phyloP scores from a whole-genome alignment of 345 rosid species.

The Euphorbia peplus region DNA sequence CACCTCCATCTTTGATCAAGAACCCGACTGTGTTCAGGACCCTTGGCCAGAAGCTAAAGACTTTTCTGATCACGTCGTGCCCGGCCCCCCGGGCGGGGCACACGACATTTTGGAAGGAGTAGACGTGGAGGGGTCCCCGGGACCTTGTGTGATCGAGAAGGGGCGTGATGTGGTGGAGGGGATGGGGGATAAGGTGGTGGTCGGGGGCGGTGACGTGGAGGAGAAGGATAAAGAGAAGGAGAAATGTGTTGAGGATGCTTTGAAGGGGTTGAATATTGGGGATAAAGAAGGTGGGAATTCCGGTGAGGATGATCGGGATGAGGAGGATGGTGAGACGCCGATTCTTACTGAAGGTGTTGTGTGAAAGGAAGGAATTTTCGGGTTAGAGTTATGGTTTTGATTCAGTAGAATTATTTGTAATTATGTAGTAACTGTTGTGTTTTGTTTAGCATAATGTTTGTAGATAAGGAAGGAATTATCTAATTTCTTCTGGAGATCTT shows the following conservation, averaged over 20 bases:
- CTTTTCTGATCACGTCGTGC: not conserved
- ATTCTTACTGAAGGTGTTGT: slow-evolving; percentile 39
- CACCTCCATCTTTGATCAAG: slow-evolving; percentile 30
- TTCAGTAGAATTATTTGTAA: not conserved
- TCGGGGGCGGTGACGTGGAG: slow-evolving; percentile 24
- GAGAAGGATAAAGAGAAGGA: slow-evolving; percentile 19
- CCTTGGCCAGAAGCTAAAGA: slow-evolving; percentile 16
- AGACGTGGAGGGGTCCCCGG: slow-evolving; percentile 2
- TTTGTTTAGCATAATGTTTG: too few relatives aligned
- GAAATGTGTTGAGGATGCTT: slow-evolving; percentile 33
- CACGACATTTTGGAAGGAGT: slow-evolving; percentile 23
- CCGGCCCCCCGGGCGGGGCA: not conserved
- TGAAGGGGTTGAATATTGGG: slow-evolving; percentile 28
- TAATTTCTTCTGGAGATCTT: not conserved
- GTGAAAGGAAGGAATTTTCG: not conserved
- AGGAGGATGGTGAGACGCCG: slow-evolving; percentile 27
- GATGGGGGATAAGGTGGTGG: slow-evolving; percentile 27
- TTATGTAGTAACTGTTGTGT: not conserved
- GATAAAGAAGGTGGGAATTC: slow-evolving; percentile 14
- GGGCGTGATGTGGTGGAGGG: slow-evolving; percentile 24
- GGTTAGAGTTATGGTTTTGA: not conserved
- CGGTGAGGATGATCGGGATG: not conserved
- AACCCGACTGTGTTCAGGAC: slow-evolving; percentile 17
- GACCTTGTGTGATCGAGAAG: slow-evolving; percentile 32
- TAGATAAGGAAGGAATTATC: not conserved